Conservation (phyloP, 495 filamentous ascomycete species). For the Aspergillus campestris region DNA sequence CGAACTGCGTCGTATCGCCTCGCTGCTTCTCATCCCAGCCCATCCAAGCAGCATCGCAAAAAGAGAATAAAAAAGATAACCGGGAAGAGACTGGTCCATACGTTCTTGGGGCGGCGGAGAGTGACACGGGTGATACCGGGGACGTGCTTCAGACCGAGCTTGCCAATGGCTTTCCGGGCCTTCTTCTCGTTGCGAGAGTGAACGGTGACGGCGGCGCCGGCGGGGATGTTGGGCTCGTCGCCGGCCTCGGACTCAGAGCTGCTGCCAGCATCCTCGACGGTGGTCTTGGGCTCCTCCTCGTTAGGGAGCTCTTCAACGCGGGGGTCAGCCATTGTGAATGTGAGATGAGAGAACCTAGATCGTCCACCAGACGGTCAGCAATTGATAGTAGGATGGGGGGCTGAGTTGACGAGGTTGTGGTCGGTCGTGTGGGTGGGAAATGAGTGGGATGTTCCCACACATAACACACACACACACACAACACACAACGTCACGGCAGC, state of each 20-base stretch:
- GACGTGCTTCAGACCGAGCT: constrained; percentile 93
- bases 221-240: constrained; percentile 66
- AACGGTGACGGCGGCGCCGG: constrained; percentile 77
- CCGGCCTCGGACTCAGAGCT: constrained; percentile 70
- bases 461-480: background rate
- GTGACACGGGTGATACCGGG: constrained; percentile 97
- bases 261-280: constrained; percentile 70
- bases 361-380: constrained; percentile 14
- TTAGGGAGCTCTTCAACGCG: constrained; percentile 96
- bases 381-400: background rate
- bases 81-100: constrained; percentile 33
- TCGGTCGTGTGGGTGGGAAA: too few relatives aligned
- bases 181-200: constrained; percentile 99
- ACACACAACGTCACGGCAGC: too few relatives aligned
- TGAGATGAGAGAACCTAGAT: constrained; percentile 25
- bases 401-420: too few relatives aligned
- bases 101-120: constrained; percentile 95
- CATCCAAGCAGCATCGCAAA: background rate
- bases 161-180: constrained; percentile 95
- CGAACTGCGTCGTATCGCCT: background rate
- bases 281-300: constrained; percentile 65
- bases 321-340: constrained; percentile 80
- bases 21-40: background rate
- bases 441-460: background rate
- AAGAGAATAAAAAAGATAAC: background rate